phyloP scores from a whole-genome alignment of 2,329 filamentous ascomycete species.

The Dothideomycetes sp. region DNA sequence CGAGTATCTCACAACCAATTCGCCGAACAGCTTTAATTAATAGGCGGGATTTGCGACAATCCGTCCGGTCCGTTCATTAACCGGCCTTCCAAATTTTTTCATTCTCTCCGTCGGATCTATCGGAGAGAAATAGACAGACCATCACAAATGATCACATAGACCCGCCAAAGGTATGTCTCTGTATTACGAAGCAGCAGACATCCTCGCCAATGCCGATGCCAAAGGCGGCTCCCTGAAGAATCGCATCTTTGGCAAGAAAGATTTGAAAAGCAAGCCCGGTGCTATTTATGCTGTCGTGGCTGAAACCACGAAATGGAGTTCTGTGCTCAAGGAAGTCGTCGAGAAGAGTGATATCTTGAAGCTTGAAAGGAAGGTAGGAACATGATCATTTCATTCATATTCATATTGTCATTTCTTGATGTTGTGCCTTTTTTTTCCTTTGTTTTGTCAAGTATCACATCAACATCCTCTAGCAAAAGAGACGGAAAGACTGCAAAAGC shows the following conservation, averaged over 20 bases:
- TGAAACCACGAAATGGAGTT: constrained; percentile 86
- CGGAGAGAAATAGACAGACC: no score
- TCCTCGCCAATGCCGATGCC: constrained; percentile 57
- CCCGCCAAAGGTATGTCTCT: constrained; percentile 66
- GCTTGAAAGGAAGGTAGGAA: constrained; percentile 71
- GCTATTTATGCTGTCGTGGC: constrained; percentile 81
- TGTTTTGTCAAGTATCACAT: no score
- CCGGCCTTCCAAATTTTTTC: no score
- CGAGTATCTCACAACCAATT: no score
- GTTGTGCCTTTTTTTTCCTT: no score
- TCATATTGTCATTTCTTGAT: neutral
- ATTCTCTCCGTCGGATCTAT: no score
- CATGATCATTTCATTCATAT: constrained; percentile 2
- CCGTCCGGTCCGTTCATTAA: no score
- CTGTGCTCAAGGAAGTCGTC: constrained; percentile 78
- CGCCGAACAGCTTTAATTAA: no score
- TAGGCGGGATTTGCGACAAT: no score
- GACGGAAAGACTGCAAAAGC: no score
- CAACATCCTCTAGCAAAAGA: no score
- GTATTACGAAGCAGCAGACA: constrained; percentile 79
- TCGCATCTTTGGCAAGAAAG: constrained; percentile 65
- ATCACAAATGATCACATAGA: no score
- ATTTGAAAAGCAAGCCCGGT: constrained; percentile 65
- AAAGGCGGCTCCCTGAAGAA: constrained; percentile 79
- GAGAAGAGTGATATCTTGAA: constrained; percentile 66